Percentiles rank a stretch among this genome's conserved stretches.
Conservation (phyloP, 2,329 filamentous ascomycete genomes). For the Coniella lustricola region DNA sequence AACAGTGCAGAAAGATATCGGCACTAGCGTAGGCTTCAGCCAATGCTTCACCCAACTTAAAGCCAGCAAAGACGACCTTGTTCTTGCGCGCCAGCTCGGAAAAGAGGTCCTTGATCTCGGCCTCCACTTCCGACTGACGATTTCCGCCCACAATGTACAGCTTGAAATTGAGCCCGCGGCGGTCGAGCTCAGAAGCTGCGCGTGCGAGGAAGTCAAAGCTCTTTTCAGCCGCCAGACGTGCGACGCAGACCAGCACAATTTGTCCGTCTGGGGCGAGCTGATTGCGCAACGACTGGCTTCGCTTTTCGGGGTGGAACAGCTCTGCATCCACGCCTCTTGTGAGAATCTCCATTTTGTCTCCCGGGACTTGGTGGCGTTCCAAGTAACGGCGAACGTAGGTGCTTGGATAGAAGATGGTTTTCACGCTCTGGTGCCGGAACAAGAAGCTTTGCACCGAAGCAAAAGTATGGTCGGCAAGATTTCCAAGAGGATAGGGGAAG, state of each 20-base stretch:
- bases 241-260: constrained; percentile 59
- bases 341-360: constrained; percentile 51
- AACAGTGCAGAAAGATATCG: constrained; percentile 66
- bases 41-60: constrained; percentile 53
- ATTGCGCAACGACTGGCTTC: constrained; percentile 44
- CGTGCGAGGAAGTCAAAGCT: constrained; percentile 61
- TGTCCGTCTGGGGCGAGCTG: constrained; percentile 55
- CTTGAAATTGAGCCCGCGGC: constrained; percentile 51
- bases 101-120: constrained; percentile 55
- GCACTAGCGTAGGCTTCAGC: constrained; percentile 61
- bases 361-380: constrained; percentile 46
- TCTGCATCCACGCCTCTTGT: constrained; percentile 59
- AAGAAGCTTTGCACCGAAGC: constrained; percentile 59
- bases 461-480: constrained; percentile 55
- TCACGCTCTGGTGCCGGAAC: constrained; percentile 54
- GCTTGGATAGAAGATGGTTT: constrained; percentile 64
- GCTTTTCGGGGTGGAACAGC: constrained; percentile 49
- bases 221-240: constrained; percentile 62
- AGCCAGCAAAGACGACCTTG: constrained; percentile 59
- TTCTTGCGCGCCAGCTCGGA: constrained; percentile 37
- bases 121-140: constrained; percentile 54
- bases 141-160: constrained; percentile 64
- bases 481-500: constrained; percentile 56
- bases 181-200: constrained; percentile 46
- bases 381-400: constrained; percentile 56